Conservation (phyloP, 805 yeast species). For the Starmerella khaoyaiensis region DNA sequence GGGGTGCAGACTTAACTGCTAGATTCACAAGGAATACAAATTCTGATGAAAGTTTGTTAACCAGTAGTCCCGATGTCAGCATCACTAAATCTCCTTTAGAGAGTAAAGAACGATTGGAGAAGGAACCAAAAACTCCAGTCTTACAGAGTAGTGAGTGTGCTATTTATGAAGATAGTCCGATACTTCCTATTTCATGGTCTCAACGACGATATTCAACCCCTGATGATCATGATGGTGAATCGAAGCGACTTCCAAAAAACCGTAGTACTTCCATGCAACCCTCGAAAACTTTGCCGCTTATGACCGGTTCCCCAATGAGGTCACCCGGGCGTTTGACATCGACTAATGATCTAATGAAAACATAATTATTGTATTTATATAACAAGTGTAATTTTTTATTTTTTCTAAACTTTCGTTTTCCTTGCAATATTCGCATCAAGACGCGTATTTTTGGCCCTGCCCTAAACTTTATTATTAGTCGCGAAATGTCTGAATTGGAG, state of each 20-base stretch:
- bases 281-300: not conserved
- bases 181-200: not conserved
- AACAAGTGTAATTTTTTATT: too few relatives aligned
- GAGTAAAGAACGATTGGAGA: not conserved
- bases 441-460: too few relatives aligned
- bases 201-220: conserved; percentile 15
- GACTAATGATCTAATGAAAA: conserved; percentile 14
- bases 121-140: conserved; percentile 6
- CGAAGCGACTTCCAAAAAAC: conserved; percentile 6
- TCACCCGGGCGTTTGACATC: conserved; percentile 8
- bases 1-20: too few relatives aligned
- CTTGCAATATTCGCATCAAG: too few relatives aligned
- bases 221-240: not conserved
- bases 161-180: conserved; percentile 2
- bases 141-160: conserved; percentile 8
- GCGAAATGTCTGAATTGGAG: too few relatives aligned
- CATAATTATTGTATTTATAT: too few relatives aligned
- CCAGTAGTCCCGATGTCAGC: too few relatives aligned
- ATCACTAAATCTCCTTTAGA: too few relatives aligned
- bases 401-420: too few relatives aligned
- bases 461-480: too few relatives aligned
- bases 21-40: too few relatives aligned
- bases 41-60: too few relatives aligned
- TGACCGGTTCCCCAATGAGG: not conserved
- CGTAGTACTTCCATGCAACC: conserved; percentile 21